Evolutionary conservation across 768 basidiomycete species (phyloP).

Genomic region (Hysterangium stoloniferum): DNA sequence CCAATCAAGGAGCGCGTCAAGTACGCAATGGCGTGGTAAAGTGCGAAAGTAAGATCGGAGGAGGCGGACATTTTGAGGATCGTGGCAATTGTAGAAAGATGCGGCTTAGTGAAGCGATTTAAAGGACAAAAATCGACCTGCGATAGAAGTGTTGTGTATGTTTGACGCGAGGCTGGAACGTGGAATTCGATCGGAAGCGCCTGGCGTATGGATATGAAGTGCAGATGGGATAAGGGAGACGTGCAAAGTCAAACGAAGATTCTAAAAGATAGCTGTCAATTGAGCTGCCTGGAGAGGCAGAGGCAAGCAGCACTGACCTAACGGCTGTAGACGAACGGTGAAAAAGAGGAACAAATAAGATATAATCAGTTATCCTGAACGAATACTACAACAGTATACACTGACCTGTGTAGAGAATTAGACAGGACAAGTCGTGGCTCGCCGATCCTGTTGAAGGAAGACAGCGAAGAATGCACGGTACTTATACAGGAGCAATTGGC

Average conservation of each 20-base stretch:
- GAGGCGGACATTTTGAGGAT: constrained; percentile 11
- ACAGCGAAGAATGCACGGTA: not conserved
- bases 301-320: constrained; percentile 2
- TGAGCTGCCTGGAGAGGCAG: not conserved
- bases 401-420: constrained; percentile 9
- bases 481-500: not conserved
- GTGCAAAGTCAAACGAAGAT: constrained; percentile 9
- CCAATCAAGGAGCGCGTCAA: constrained; percentile 58
- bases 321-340: not conserved
- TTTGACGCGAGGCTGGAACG: constrained; percentile 11
- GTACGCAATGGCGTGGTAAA: constrained; percentile 68
- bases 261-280: not conserved
- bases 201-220: constrained; percentile 10
- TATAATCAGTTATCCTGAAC: not conserved
- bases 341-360: not conserved
- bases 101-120: not conserved
- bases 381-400: not conserved
- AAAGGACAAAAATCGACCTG: constrained; percentile 11
- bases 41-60: constrained; percentile 47
- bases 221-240: not conserved
- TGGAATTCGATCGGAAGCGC: constrained; percentile 6
- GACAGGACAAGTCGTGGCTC: constrained; percentile 11
- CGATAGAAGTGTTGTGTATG: constrained; percentile 7
- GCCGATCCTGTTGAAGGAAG: constrained; percentile 8
- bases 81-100: constrained; percentile 6